Percentiles rank a stretch among this genome's conserved stretches.
Evolutionary conservation across 1,284 basidiomycete genomes (phyloP).

Genomic region (Omphalotus olearius): DNA sequence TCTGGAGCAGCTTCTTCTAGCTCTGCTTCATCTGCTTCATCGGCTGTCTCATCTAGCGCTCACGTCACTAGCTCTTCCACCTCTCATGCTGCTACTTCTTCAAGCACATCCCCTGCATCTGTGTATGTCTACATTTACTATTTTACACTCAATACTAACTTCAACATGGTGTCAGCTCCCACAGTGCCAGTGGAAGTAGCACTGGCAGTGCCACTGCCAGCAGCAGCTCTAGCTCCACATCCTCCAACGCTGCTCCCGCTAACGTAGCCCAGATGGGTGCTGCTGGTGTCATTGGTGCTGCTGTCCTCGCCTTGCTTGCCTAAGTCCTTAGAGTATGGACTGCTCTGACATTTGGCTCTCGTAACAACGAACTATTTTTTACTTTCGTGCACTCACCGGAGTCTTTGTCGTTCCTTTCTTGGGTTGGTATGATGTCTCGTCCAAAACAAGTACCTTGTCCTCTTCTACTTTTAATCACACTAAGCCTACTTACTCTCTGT

Average conservation of each 20-base stretch:
- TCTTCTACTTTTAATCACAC: constrained; percentile 1
- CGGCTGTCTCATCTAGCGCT: constrained; percentile 15
- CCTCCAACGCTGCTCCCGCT: constrained; percentile 26
- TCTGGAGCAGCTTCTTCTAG: constrained; percentile 11
- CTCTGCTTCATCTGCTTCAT: constrained; percentile 16
- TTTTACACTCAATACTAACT: not conserved
- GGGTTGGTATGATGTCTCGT: no score
- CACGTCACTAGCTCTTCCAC: constrained; percentile 18
- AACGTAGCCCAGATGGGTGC: constrained; percentile 32
- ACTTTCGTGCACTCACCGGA: no score
- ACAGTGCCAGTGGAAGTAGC: constrained; percentile 6
- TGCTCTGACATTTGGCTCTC: not conserved
- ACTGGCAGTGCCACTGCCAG: no score
- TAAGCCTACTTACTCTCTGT: not conserved
- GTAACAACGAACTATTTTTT: not conserved
- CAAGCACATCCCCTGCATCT: constrained; percentile 10
- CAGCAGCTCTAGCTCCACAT: constrained; percentile 11
- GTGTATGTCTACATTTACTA: not conserved
- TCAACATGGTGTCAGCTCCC: not conserved
- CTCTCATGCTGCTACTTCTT: constrained; percentile 2
- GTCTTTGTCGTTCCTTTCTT: not conserved
- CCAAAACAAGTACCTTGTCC: not conserved
- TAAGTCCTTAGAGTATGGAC: constrained; percentile 20
- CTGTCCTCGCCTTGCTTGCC: constrained; percentile 40
- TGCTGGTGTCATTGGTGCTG: constrained; percentile 44